phyloP scores from a whole-genome alignment of 768 basidiomycete genomes.

The Boletus edulis region DNA sequence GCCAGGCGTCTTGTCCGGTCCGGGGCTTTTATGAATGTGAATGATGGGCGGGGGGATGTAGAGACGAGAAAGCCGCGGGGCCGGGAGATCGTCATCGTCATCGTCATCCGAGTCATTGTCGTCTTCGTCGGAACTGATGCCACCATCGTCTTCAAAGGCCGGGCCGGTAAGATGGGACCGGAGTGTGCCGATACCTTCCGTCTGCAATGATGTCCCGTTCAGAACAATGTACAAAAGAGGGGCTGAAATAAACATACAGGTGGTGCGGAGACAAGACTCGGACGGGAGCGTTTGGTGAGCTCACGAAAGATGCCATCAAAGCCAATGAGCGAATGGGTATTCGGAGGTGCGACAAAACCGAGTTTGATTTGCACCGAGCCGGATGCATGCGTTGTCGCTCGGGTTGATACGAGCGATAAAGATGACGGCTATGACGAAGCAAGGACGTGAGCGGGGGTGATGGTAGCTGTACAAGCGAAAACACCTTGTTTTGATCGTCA shows the following conservation, averaged over 20 bases:
- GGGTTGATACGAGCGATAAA: slow-evolving; percentile 46
- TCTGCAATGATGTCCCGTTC: slow-evolving; percentile 41
- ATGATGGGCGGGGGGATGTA: slow-evolving; percentile 22
- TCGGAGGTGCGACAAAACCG: slow-evolving; percentile 51
- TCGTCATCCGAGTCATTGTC: slow-evolving; percentile 34
- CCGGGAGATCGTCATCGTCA: slow-evolving; percentile 32
- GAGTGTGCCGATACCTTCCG: slow-evolving; percentile 82
- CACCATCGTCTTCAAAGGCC: slow-evolving; percentile 75
- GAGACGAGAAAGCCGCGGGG: slow-evolving; percentile 20
- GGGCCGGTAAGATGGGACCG: slow-evolving; percentile 57
- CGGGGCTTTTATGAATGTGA: slow-evolving; percentile 19
- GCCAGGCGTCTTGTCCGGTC: slow-evolving; percentile 15
- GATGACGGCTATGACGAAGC: slow-evolving; percentile 41
- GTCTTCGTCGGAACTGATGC: slow-evolving; percentile 54
- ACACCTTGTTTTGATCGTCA: slow-evolving; percentile 66
- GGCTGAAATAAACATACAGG: slow-evolving; percentile 51
- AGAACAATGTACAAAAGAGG: background rate
- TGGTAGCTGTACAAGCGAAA: slow-evolving; percentile 21
- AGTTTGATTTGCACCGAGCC: slow-evolving; percentile 62
- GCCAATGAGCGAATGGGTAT: slow-evolving; percentile 42
- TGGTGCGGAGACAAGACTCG: slow-evolving; percentile 70
- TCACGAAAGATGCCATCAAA: slow-evolving; percentile 63
- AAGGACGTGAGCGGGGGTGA: background rate
- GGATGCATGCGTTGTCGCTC: slow-evolving; percentile 42
- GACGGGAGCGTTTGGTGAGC: slow-evolving; percentile 60